Conservation (phyloP, 1,139 yeast species). For the Candida frijolesensis region DNA sequence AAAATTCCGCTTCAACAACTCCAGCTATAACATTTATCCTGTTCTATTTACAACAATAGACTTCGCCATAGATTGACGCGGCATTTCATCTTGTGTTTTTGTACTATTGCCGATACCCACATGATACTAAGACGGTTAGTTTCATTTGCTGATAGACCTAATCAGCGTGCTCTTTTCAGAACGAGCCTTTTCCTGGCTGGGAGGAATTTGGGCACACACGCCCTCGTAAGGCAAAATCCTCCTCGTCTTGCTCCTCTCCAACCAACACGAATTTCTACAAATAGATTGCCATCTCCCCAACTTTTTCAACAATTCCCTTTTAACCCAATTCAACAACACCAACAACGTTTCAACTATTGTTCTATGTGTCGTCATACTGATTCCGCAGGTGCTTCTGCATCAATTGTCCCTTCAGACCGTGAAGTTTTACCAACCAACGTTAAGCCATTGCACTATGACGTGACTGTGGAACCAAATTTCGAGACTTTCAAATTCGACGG, state of each 20-base stretch:
- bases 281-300: conserved; percentile 9
- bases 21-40: background rate
- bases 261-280: conserved; percentile 5
- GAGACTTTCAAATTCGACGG: conserved; percentile 73
- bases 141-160: background rate
- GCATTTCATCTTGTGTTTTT: background rate
- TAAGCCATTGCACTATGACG: conserved; percentile 69
- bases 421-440: conserved; percentile 75
- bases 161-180: background rate
- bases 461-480: conserved; percentile 74
- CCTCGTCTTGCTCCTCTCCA: background rate
- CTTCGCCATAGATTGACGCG: background rate
- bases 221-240: background rate
- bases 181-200: background rate
- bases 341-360: conserved; percentile 8
- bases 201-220: conserved; percentile 4
- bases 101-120: background rate
- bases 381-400: conserved; percentile 18
- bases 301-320: background rate
- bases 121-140: background rate
- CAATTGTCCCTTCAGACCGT: conserved; percentile 38
- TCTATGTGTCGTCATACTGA: conserved; percentile 18
- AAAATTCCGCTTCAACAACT: background rate
- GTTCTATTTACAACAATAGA: background rate
- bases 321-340: background rate